A percentile compares a stretch with the other conserved stretches of the same genome.
Evolutionary conservation across 345 rosid genomes (phyloP).

Genomic region (Psidium guajava): DNA sequence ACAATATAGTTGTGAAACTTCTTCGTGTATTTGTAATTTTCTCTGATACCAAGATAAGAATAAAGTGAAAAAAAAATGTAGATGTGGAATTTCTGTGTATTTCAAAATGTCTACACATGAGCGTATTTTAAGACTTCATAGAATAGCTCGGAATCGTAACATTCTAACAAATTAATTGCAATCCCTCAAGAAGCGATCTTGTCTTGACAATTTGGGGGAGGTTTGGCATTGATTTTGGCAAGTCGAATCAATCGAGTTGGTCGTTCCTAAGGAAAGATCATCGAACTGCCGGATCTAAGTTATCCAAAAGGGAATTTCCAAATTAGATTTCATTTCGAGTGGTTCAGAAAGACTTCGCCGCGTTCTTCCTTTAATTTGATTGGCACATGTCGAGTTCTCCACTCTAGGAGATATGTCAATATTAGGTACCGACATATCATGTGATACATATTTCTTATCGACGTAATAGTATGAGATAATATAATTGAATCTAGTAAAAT

Average conservation of each 20-base stretch:
- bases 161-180: background rate
- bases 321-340: background rate
- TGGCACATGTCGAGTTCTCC: background rate
- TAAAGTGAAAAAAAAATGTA: too few relatives aligned
- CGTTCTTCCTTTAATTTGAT: background rate
- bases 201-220: background rate
- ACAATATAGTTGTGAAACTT: too few relatives aligned
- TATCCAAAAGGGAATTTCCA: background rate
- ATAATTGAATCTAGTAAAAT: accelerated
- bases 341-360: accelerated
- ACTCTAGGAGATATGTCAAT: accelerated
- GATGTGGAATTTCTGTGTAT: too few relatives aligned
- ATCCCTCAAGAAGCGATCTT: background rate
- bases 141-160: too few relatives aligned
- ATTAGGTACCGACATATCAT: background rate
- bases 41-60: too few relatives aligned
- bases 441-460: background rate
- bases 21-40: too few relatives aligned
- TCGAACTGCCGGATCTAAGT: accelerated
- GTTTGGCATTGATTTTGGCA: background rate
- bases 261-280: background rate
- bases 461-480: accelerated
- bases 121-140: too few relatives aligned
- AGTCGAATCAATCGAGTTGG: background rate
- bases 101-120: too few relatives aligned